Conservation (phyloP, 331 rosid genomes). For the Spiraea crenata region DNA sequence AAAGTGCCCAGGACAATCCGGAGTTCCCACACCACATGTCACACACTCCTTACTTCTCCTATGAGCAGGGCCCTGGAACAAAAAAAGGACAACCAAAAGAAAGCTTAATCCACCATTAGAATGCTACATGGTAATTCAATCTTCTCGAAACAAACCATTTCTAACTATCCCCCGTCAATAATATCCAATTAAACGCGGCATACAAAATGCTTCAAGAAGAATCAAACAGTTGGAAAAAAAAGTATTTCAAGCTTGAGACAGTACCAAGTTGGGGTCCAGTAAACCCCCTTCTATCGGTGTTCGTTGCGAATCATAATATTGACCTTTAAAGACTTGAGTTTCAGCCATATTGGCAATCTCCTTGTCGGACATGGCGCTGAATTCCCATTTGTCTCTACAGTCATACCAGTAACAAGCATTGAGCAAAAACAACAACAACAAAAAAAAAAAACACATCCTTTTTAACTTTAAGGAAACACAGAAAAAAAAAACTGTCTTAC, state of each 20-base stretch:
- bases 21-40: slow-evolving; percentile 66
- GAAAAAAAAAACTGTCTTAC: slow-evolving; percentile 34
- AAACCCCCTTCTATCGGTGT: slow-evolving; percentile 57
- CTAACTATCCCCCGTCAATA: not conserved
- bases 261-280: slow-evolving; percentile 86
- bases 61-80: slow-evolving; percentile 74
- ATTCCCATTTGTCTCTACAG: slow-evolving; percentile 34
- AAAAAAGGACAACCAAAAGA: slow-evolving; percentile 3
- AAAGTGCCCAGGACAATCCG: slow-evolving; percentile 81
- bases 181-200: not conserved
- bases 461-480: too few relatives aligned
- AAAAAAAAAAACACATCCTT: too few relatives aligned
- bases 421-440: not conserved
- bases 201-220: not conserved
- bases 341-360: slow-evolving; percentile 68
- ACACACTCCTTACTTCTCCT: slow-evolving; percentile 48
- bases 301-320: slow-evolving; percentile 46
- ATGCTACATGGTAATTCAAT: not conserved
- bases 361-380: slow-evolving; percentile 53
- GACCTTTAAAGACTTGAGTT: slow-evolving; percentile 56
- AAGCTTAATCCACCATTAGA: not conserved
- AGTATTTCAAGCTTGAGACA: not conserved
- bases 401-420: not conserved
- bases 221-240: not conserved
- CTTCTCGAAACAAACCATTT: slow-evolving; percentile 1